Evolutionary conservation across 768 basidiomycete species (phyloP).

Genomic region (Trametes coccinea): DNA sequence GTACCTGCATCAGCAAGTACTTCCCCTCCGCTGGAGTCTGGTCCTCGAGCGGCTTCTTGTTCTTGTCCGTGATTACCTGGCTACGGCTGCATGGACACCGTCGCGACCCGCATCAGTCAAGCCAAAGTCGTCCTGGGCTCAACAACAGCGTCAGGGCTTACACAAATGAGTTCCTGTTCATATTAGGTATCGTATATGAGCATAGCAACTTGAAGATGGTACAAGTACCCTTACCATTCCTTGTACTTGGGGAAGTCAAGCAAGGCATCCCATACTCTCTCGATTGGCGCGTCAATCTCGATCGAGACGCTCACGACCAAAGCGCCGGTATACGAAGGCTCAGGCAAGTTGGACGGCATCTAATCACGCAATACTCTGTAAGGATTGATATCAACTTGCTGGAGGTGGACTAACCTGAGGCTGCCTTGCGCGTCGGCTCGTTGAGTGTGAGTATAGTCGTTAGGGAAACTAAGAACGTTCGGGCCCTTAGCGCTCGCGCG

Average conservation of each 20-base stretch:
- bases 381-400: too few species aligned
- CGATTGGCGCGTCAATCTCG: slow-evolving; percentile 59
- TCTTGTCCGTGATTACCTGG: slow-evolving; percentile 46
- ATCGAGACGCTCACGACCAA: slow-evolving; percentile 48
- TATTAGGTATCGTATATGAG: background rate
- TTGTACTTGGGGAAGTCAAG: slow-evolving; percentile 62
- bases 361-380: background rate
- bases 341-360: slow-evolving; percentile 36
- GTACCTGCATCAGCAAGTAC: slow-evolving; percentile 51
- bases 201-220: background rate
- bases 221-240: slow-evolving; percentile 47
- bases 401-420: too few species aligned
- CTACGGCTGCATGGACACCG: slow-evolving; percentile 41
- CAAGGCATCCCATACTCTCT: slow-evolving; percentile 62
- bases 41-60: slow-evolving; percentile 43
- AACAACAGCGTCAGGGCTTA: slow-evolving; percentile 33
- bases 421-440: too few species aligned
- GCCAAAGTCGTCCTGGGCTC: background rate
- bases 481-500: too few species aligned
- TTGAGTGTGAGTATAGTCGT: too few species aligned
- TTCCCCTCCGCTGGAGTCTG: slow-evolving; percentile 52
- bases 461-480: too few species aligned
- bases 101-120: background rate
- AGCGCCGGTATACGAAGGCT: slow-evolving; percentile 42
- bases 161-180: slow-evolving; percentile 66